phyloP scores from a whole-genome alignment of 768 basidiomycete genomes.

The Pleurotus pulmonarius region DNA sequence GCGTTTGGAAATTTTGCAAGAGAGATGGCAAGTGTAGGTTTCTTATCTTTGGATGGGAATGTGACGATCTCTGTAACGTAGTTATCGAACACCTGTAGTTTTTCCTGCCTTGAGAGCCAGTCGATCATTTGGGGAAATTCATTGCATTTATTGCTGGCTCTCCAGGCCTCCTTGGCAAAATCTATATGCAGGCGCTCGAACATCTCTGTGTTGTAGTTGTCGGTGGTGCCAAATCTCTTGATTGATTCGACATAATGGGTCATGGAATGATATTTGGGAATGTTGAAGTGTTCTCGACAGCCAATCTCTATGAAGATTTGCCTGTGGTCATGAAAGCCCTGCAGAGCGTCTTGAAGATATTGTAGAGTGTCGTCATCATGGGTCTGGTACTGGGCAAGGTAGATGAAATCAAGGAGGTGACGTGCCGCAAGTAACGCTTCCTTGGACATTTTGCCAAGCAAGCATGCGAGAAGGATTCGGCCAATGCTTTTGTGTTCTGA shows the following conservation, averaged over 20 bases:
- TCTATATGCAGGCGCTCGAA: constrained; percentile 11
- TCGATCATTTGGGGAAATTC: constrained; percentile 33
- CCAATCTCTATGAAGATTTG: constrained; percentile 21
- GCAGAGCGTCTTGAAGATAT: constrained; percentile 17
- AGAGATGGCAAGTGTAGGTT: constrained; percentile 12
- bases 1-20: constrained; percentile 10
- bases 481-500: constrained; percentile 31
- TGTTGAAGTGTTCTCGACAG: constrained; percentile 7
- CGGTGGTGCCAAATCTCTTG: constrained; percentile 11
- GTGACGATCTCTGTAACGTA: too few species aligned
- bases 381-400: constrained; percentile 21
- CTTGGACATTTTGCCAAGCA: constrained; percentile 17
- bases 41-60: constrained; percentile 20
- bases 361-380: constrained; percentile 23
- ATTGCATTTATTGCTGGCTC: constrained; percentile 21
- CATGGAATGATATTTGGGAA: constrained; percentile 8
- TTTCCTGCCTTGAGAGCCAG: constrained; percentile 33
- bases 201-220: constrained; percentile 14
- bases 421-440: constrained; percentile 13
- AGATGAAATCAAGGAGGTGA: constrained; percentile 30
- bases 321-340: constrained; percentile 23
- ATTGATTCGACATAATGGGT: constrained; percentile 6
- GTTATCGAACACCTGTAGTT: constrained; percentile 14
- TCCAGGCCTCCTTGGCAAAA: constrained; percentile 26
- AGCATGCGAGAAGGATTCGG: constrained; percentile 19